Evolutionary conservation across 2,329 filamentous ascomycete genomes (phyloP).

Genomic region (Chaetomiaceae sp.): DNA sequence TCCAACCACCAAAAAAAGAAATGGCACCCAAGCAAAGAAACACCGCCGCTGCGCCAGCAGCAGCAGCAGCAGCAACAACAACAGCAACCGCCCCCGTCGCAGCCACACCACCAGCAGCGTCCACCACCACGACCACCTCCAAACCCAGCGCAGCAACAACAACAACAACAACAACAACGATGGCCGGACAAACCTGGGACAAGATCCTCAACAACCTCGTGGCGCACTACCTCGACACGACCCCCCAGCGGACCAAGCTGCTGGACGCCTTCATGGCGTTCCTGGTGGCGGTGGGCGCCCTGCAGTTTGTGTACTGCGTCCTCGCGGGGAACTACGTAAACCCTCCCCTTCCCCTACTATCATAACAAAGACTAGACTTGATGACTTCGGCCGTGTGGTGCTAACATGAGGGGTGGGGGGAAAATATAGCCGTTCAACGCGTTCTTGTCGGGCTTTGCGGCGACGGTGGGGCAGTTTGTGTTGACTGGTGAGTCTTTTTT

Average conservation of each 20-base stretch:
- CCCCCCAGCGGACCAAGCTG: constrained; percentile 86
- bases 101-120: constrained; percentile 16
- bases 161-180: constrained; percentile 13
- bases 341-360: constrained; percentile 25
- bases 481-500: constrained; percentile 64
- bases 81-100: constrained; percentile 13
- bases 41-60: constrained; percentile 12
- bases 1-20: constrained; percentile 7
- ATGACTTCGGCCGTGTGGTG: background rate
- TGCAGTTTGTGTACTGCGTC: constrained; percentile 93
- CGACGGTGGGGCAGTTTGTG: constrained; percentile 95
- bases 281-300: constrained; percentile 74
- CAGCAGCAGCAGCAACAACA: constrained; percentile 4
- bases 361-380: too few species aligned
- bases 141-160: constrained; percentile 10
- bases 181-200: constrained; percentile 37
- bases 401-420: background rate
- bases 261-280: constrained; percentile 90
- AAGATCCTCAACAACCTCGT: constrained; percentile 67
- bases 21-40: constrained; percentile 46
- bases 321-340: constrained; percentile 91
- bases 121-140: constrained; percentile 11
- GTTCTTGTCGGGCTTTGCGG: constrained; percentile 90
- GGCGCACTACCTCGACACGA: constrained; percentile 73
- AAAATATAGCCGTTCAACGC: constrained; percentile 96